Base-by-base conservation (phyloP, 1,284 basidiomycete species). In the Anthracocystis panici-leucophaei region DNA sequence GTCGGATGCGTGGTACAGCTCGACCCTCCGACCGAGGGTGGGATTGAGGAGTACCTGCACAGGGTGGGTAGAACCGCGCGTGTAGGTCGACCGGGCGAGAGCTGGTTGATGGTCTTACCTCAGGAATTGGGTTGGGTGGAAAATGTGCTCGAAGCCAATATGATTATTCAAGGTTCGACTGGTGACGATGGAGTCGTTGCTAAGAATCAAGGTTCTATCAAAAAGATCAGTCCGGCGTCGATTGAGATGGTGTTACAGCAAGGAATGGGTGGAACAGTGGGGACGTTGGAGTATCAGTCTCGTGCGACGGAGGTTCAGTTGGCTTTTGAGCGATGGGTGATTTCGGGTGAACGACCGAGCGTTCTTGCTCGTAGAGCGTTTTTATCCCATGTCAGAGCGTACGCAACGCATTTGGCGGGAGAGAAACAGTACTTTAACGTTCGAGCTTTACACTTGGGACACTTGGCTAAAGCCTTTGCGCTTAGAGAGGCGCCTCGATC, bases 341-440 rank as follows among this genome's bases (percentile, higher is more conserved):
- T 97, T 49, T 88, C 87, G 9, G 87, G 88, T 41, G 91, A 92
- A 83, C 78, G 96, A 93, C 91, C 95, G 81, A 88, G 90, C 10
- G 87, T 88, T 6, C 85, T 92, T 6, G 95, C 97, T 4, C 90
- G 93, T 40, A 92, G 90, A 80, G 97, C 94, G 0, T 99, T 92
- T 86, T 88, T 91, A 25, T 97, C 96, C 0, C 94, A 96, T 85
- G 91, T 98, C 86, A 90, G 97, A 61, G 97, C 97, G 0, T 99
- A 99, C 86, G 93, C 97, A 10, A 99, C 97, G 0, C 97, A 99
- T 87, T 95, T 96, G 0, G 90, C 92, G 5, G 91, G 92, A 69
- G 97, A 99, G 85, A 98, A 98, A 81, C 91, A 93, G 71, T 93
- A 97, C 65, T 99, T 99, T 88, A 95, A 97, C 86, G 91, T 97